Evolutionary conservation across 345 rosid species (phyloP), one percentile per base, ranked within the genome.

Genomic region (Rubroshorea leprosula): DNA sequence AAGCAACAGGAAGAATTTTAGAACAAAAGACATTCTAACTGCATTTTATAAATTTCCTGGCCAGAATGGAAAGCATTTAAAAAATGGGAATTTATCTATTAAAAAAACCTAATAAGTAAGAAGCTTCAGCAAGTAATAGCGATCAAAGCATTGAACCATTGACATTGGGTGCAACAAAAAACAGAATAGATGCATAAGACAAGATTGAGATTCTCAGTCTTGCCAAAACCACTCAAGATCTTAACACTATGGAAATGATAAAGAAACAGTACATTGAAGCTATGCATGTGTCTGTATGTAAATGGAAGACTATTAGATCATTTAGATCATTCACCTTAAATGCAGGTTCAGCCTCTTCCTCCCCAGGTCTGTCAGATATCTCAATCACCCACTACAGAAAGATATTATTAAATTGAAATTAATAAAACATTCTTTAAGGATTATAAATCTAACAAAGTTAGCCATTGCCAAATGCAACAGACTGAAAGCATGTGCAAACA

Each of bases 341-440:
- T 39, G 99, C 96, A 72, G 97, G 99, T 75, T 93, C 82, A 59
- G 88, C 82, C 76, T 93, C 97, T 69, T 76, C 81, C 66, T 69
- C 70, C 19, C 97, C 87, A 27, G 97, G 99, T 55, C 62, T 83
- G 81, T 89, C 96, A 44, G 97, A 93, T 44, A 93, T 89, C 80
- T 87, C 99, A 60, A 93, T 80, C 66, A 87, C 99, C 99, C 89
- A 87, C 99, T 93, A 60, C 19, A 66, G 24, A 49, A 39, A 23
- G 23, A 61, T 16, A 61, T 50, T 49, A 50, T 3, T 21, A 59
- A 47, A 26, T 19, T 18, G 12, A 17, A 0, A 21, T 4, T 51
- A 5, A 15, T 8, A 25, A 16, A 8, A 27, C 23, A 15, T 4
- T 6, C 27, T 13, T 47, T 7, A 59, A 48, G 23, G 7, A 18